phyloP scores from a whole-genome alignment of 305 asterid genomes.

The Caryopteris hybrid region DNA sequence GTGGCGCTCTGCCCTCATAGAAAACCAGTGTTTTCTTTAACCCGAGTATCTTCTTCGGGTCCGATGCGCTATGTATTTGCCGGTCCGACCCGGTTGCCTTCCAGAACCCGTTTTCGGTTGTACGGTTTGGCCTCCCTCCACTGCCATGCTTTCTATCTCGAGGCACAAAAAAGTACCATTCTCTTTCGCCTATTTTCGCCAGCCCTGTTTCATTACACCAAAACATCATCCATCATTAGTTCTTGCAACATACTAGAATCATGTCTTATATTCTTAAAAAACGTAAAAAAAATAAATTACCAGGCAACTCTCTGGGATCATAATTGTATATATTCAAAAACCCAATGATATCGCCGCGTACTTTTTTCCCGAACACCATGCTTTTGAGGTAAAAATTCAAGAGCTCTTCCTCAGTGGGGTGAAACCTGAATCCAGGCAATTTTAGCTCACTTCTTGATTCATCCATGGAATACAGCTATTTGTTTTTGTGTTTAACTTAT shows the following conservation, averaged over 20 bases:
- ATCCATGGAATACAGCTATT: slow-evolving; percentile 32
- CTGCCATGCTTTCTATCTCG: slow-evolving; percentile 62
- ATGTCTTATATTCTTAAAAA: no score
- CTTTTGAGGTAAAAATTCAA: slow-evolving; percentile 58
- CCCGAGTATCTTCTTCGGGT: slow-evolving; percentile 47
- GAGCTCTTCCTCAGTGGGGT: slow-evolving; percentile 84
- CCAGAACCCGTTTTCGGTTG: slow-evolving; percentile 73
- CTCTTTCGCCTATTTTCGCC: slow-evolving; percentile 76
- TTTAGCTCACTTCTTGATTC: slow-evolving; percentile 26
- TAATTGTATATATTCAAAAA: slow-evolving; percentile 58
- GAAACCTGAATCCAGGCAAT: slow-evolving; percentile 81
- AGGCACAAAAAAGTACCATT: slow-evolving; percentile 77
- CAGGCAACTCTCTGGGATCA: slow-evolving; percentile 71
- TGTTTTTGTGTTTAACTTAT: no score
- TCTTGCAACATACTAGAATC: not conserved
- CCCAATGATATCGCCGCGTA: slow-evolving; percentile 44
- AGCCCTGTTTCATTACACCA: slow-evolving; percentile 31
- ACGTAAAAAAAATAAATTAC: slow-evolving; percentile 17
- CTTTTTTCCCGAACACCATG: slow-evolving; percentile 36
- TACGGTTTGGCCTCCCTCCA: slow-evolving; percentile 78
- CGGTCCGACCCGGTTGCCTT: slow-evolving; percentile 90
- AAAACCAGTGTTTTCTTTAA: slow-evolving; percentile 73
- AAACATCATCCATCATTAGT: not conserved
- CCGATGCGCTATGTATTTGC: slow-evolving; percentile 34
- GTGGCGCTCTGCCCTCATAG: slow-evolving; percentile 79